These are phyloP conservation scores for Sindora glabra DNA, from an alignment of 306 rosid genomes.

Conservation along the genomic window DNA sequence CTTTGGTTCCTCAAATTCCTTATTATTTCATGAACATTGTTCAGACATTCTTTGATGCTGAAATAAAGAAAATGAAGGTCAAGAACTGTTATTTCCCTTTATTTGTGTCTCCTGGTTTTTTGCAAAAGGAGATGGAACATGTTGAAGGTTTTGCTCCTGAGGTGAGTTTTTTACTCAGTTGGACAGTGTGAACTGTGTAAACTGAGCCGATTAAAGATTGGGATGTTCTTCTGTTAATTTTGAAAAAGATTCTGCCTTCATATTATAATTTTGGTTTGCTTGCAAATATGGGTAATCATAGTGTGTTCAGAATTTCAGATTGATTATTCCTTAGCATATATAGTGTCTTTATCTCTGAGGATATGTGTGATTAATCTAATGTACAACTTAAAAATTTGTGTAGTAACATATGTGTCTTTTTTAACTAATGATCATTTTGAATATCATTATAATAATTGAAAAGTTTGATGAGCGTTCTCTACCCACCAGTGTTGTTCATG, in stretches of 20 bases:
- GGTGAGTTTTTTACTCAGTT: conserved; percentile 39
- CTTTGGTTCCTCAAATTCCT: no score
- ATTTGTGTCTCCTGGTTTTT: conserved; percentile 72
- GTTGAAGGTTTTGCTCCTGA: conserved; percentile 97
- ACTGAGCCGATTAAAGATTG: background rate
- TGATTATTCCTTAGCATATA: background rate
- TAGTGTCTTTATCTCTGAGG: background rate
- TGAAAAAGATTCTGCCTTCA: background rate
- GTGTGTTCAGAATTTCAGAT: background rate
- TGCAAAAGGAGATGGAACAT: conserved; percentile 92
- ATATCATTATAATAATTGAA: no score
- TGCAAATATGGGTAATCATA: background rate
- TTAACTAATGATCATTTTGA: no score
- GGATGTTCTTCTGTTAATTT: background rate
- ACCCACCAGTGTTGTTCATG: background rate
- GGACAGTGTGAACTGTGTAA: background rate
- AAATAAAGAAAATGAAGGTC: conserved; percentile 90
- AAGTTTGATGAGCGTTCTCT: background rate
- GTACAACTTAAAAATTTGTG: background rate
- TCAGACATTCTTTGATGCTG: conserved; percentile 81
- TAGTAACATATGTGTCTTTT: no score
- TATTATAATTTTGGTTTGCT: background rate
- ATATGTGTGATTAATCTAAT: background rate
- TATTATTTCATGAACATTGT: no score
- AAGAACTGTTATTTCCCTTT: conserved; percentile 90